Evolutionary conservation across 2,329 filamentous ascomycete species (phyloP).

Genomic region (Didymella segeticola): DNA sequence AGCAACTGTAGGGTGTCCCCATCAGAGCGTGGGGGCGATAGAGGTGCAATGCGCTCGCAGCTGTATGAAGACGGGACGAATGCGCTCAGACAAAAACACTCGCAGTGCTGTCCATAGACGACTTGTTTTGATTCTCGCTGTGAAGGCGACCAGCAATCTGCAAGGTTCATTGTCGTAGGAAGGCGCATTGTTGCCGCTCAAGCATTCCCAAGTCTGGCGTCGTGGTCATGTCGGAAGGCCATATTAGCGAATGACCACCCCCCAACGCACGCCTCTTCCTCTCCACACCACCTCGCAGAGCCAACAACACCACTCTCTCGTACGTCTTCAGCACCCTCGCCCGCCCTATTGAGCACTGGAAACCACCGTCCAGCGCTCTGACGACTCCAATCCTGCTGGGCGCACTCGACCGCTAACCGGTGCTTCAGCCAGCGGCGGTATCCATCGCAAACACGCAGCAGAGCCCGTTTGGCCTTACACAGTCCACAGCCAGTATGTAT

Average conservation of each 20-base stretch:
- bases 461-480: slow-evolving; percentile 32
- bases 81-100: slow-evolving; percentile 20
- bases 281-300: slow-evolving; percentile 32
- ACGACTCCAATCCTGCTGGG: slow-evolving; percentile 23
- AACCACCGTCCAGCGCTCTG: slow-evolving; percentile 21
- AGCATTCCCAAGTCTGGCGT: slow-evolving; percentile 37
- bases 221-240: slow-evolving; percentile 25
- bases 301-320: slow-evolving; percentile 32
- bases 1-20: slow-evolving; percentile 4
- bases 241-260: slow-evolving; percentile 35
- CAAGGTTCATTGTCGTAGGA: slow-evolving; percentile 21
- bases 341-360: slow-evolving; percentile 21
- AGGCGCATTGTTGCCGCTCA: slow-evolving; percentile 33
- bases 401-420: slow-evolving; percentile 41
- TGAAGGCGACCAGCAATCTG: slow-evolving; percentile 29
- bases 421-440: slow-evolving; percentile 45
- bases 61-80: slow-evolving; percentile 22
- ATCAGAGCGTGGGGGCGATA: background rate
- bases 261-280: slow-evolving; percentile 30
- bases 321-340: slow-evolving; percentile 32
- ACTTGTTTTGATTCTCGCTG: slow-evolving; percentile 19
- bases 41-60: background rate
- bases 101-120: slow-evolving; percentile 6
- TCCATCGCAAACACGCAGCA: slow-evolving; percentile 41
- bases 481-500: slow-evolving; percentile 44